These are phyloP conservation scores for Phaeosphaeria sp. DNA, from an alignment of 2,329 filamentous ascomycete species.

Conservation along the genomic window DNA sequence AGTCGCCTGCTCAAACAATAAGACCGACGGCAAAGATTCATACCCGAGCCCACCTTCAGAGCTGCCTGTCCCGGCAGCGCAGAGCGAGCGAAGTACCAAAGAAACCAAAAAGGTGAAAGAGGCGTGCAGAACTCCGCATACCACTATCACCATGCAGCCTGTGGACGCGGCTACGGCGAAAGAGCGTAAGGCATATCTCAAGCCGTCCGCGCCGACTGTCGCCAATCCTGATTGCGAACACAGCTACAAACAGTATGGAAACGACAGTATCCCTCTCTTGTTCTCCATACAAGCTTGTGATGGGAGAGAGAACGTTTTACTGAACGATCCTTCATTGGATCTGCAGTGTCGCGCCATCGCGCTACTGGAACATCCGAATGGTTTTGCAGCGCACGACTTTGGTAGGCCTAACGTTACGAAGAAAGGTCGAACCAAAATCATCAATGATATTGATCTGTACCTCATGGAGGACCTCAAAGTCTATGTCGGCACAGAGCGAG, in stretches of 20 bases:
- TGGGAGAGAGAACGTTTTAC: background rate
- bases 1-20: too few relatives aligned
- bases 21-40: background rate
- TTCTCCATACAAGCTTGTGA: slow-evolving; percentile 14
- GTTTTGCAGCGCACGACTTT: slow-evolving; percentile 8
- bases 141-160: background rate
- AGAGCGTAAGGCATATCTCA: background rate
- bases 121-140: background rate
- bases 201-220: slow-evolving; percentile 2
- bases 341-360: slow-evolving; percentile 9
- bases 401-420: slow-evolving; percentile 9
- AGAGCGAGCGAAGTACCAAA: background rate
- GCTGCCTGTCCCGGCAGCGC: background rate
- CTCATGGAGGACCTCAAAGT: slow-evolving; percentile 12
- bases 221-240: slow-evolving; percentile 4
- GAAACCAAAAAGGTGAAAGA: background rate
- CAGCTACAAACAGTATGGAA: slow-evolving; percentile 10
- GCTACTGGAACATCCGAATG: slow-evolving; percentile 2
- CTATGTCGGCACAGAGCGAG: slow-evolving; percentile 22
- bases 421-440: slow-evolving; percentile 4
- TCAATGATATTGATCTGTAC: slow-evolving; percentile 27
- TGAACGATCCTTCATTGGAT: slow-evolving; percentile 5
- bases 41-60: background rate
- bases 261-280: slow-evolving; percentile 22
- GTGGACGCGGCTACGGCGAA: background rate